Conservation (phyloP, 352 stramenopile species). For the Pythium coloratum region DNA sequence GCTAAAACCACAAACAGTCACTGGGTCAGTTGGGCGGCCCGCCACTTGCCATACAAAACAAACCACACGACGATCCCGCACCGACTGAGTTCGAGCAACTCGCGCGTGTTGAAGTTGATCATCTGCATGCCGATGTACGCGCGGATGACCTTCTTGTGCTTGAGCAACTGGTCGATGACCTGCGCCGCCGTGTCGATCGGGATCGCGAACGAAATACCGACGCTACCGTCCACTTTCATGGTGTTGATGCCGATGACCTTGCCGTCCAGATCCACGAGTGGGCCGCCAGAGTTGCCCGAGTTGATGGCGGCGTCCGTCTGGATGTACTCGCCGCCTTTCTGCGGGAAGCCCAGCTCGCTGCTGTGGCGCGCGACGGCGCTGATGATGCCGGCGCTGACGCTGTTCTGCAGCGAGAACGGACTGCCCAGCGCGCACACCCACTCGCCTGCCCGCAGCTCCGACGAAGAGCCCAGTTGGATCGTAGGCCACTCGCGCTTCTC, state of each 20-base stretch:
- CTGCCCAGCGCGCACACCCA: conserved; percentile 92
- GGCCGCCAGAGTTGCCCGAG: conserved; percentile 90
- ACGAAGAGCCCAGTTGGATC: conserved; percentile 70
- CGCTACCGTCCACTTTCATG: conserved; percentile 90
- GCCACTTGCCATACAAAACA: neutral
- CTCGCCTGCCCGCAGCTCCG: conserved; percentile 83
- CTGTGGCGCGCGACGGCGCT: conserved; percentile 87
- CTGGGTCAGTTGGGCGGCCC: neutral
- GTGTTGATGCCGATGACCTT: conserved; percentile 95
- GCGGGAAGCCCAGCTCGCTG: conserved; percentile 83
- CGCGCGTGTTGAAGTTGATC: conserved; percentile 79
- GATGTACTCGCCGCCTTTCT: conserved; percentile 89
- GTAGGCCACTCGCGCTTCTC: conserved; percentile 64
- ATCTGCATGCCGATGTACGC: conserved; percentile 93
- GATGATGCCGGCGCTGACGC: conserved; percentile 91
- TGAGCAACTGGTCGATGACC: conserved; percentile 89
- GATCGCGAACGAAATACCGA: conserved; percentile 93
- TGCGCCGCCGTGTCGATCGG: conserved; percentile 89
- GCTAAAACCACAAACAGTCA: conserved; percentile 8
- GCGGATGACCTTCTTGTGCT: conserved; percentile 86
- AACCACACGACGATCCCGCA: conserved; percentile 19
- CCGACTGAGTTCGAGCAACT: conserved; percentile 64
- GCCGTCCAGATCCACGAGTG: conserved; percentile 92
- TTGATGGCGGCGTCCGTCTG: conserved; percentile 95
- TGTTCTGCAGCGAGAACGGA: conserved; percentile 91